Base-by-base conservation (phyloP, 805 yeast genomes). In the Spathaspora girioi region DNA sequence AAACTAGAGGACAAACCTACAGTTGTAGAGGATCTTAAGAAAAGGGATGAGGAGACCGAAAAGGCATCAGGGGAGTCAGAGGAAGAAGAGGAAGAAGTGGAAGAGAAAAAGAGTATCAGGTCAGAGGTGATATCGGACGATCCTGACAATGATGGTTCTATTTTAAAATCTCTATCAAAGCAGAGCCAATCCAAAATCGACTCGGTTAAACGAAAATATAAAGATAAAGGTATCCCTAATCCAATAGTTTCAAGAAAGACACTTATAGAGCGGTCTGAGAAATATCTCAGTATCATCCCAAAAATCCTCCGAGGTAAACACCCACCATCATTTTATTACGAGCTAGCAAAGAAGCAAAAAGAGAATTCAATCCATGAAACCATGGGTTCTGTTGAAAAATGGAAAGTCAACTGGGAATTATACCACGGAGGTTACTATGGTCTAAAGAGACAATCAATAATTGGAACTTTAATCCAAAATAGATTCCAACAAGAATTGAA, bases 381-480 rank as follows among this genome's bases (percentile, higher is more conserved):
- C 1, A 66, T 86, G 55, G 73, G 86, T 0, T 69, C 66, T 26
- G 61, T 66, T 20, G 86, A 81, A 49, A 68, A 81, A 23, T 68
- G 77, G 55, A 69, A 68, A 14, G 58, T 82, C 9, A 74, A 79
- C 17, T 75, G 83, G 66, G 56, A 64, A 14, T 59, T 63, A 32
- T 83, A 78, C 58, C 59, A 69, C 2, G 82, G 82, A 26, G 92
- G 93, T 0, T 86, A 76, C 59, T 77, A 77, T 54, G 93, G 92
- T 0, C 63, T 79, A 32, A 73, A 72, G 54, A 69, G 92, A 50
- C 87, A 85, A 55, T 67, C 76, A 50, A 62, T 70, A 14, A 73
- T 86, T 1, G 77, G 85, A 1, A 60, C 68, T 27, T 56, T 70
- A 41, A 76, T 86, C 14, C 51, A 66, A n/a, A 59, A 63, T 1